A percentile compares a stretch with the other conserved stretches of the same genome.
These are phyloP conservation scores for Thamnidium elegans DNA, from an alignment of 192 early-diverging fungal species.

Conservation along the genomic window DNA sequence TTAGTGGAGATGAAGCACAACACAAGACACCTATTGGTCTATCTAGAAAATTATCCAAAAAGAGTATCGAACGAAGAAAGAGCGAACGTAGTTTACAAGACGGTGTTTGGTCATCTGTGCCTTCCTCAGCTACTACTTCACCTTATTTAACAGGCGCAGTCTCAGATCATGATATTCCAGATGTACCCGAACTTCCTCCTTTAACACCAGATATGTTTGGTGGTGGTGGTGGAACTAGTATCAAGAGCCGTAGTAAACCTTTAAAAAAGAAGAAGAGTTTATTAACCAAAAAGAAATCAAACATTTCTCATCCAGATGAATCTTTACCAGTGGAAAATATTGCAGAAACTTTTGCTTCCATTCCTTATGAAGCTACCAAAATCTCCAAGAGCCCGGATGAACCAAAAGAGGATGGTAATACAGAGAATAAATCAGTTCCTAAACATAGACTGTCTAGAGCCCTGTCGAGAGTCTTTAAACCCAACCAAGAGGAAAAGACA, in stretches of 20 bases:
- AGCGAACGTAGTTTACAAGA: conserved; percentile 28
- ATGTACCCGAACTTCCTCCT: conserved; percentile 8
- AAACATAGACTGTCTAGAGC: conserved; percentile 1
- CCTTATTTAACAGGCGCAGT: background rate
- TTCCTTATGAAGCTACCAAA: conserved; percentile 15
- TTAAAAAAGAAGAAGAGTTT: conserved; percentile 1
- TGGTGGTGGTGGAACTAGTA: background rate
- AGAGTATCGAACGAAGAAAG: conserved; percentile 24
- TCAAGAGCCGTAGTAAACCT: background rate
- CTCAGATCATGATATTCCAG: background rate
- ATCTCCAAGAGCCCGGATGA: too few relatives aligned
- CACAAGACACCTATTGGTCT: conserved; percentile 16
- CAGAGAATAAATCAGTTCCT: background rate
- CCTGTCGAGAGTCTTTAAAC: conserved; percentile 7
- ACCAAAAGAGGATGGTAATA: background rate
- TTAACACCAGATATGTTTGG: background rate
- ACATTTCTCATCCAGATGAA: background rate
- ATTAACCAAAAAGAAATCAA: background rate
- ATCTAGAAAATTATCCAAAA: conserved; percentile 19
- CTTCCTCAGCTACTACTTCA: background rate
- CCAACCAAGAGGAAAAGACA: background rate
- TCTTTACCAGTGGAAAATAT: background rate
- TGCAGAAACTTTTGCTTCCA: conserved; percentile 5
- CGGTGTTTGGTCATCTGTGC: background rate
- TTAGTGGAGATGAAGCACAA: background rate